These are phyloP conservation scores for Albifimbria verrucaria DNA, from an alignment of 2,329 filamentous ascomycete genomes.

Conservation along the genomic window DNA sequence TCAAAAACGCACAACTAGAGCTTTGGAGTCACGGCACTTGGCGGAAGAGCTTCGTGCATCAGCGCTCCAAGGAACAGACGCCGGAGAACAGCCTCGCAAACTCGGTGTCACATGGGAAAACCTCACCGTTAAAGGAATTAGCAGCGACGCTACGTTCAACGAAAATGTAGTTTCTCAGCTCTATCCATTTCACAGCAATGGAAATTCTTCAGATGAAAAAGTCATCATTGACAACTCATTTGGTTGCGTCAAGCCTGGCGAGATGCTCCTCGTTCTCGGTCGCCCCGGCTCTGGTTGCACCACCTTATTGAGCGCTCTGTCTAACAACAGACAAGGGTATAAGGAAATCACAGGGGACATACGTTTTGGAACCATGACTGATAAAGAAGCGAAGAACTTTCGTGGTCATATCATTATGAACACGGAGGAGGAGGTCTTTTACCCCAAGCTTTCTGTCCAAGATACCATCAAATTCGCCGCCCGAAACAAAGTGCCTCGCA, in stretches of 20 bases:
- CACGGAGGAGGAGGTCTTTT: conserved; percentile 59
- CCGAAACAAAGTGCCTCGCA: conserved; percentile 45
- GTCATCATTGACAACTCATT: conserved; percentile 59
- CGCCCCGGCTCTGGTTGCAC: conserved; percentile 58
- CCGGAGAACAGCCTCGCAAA: background rate
- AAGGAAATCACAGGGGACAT: conserved; percentile 52
- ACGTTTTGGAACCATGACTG: conserved; percentile 43
- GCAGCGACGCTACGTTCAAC: conserved; percentile 13
- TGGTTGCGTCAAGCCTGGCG: conserved; percentile 56
- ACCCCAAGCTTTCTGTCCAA: conserved; percentile 63
- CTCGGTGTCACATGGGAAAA: conserved; percentile 19
- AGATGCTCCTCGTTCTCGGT: conserved; percentile 65
- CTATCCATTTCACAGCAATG: conserved; percentile 24
- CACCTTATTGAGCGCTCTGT: conserved; percentile 58
- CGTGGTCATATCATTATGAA: conserved; percentile 59
- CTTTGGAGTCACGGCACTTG: background rate
- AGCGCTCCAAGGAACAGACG: background rate
- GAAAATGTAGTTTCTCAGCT: conserved; percentile 17
- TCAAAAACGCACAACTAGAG: background rate
- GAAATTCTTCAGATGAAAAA: conserved; percentile 23
- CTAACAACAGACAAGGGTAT: conserved; percentile 57
- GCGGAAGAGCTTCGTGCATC: background rate
- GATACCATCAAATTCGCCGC: conserved; percentile 65
- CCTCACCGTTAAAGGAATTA: conserved; percentile 15
- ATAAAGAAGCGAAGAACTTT: conserved; percentile 41